phyloP scores from a whole-genome alignment of 768 basidiomycete genomes.

The Exsudoporus frostii region DNA sequence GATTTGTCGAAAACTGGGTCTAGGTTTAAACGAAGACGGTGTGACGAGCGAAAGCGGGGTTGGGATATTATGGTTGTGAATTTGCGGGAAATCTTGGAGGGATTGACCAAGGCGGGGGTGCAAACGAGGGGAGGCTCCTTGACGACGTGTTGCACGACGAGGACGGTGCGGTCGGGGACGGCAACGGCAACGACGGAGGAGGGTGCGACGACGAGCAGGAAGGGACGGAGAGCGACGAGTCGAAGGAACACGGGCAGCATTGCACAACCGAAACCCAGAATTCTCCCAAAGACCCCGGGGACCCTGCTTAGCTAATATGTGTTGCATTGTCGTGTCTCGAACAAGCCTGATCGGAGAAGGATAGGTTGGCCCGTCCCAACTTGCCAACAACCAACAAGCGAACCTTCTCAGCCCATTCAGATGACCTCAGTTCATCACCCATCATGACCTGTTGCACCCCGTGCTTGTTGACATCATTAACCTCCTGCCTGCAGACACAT shows the following conservation, averaged over 20 bases:
- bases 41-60: constrained; percentile 21
- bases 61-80: constrained; percentile 26
- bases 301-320: constrained; percentile 24
- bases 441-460: not conserved
- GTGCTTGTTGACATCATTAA: constrained; percentile 1
- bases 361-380: not conserved
- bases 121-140: constrained; percentile 17
- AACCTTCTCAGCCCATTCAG: not conserved
- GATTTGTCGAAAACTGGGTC: constrained; percentile 14
- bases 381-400: not conserved
- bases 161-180: constrained; percentile 21
- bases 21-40: constrained; percentile 22
- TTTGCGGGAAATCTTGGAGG: constrained; percentile 8
- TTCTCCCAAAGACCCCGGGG: constrained; percentile 34
- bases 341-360: not conserved
- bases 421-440: not conserved
- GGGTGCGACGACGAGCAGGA: constrained; percentile 27
- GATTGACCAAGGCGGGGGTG: constrained; percentile 28
- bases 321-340: not conserved
- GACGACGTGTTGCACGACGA: constrained; percentile 22
- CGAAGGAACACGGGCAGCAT: constrained; percentile 30
- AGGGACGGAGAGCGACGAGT: constrained; percentile 32
- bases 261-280: constrained; percentile 34
- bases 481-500: not conserved
- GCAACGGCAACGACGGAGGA: constrained; percentile 21